phyloP scores from a whole-genome alignment of 306 rosid species.

The Sphenostylis stenocarpa region DNA sequence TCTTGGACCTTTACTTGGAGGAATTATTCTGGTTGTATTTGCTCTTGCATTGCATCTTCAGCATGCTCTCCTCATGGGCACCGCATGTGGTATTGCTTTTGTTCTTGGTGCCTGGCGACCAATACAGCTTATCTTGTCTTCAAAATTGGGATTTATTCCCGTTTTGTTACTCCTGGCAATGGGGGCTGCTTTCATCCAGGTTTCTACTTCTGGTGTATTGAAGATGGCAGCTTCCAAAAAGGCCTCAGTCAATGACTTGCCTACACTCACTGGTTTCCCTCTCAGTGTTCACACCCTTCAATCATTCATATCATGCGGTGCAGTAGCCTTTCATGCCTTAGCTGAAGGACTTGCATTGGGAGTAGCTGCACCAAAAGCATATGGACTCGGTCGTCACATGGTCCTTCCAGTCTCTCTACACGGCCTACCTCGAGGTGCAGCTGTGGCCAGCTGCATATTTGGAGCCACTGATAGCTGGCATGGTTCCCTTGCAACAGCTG shows the following conservation, averaged over 20 bases:
- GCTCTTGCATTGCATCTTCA: conserved; percentile 81
- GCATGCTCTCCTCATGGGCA: conserved; percentile 95
- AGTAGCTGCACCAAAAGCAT: conserved; percentile 99
- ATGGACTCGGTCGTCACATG: conserved; percentile 93
- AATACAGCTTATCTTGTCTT: conserved; percentile 67
- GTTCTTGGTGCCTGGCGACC: conserved; percentile 99
- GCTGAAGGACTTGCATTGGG: conserved; percentile 99
- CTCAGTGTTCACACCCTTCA: conserved; percentile 91
- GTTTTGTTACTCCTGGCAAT: conserved; percentile 53
- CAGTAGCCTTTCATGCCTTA: conserved; percentile 84
- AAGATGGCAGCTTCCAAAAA: conserved; percentile 59
- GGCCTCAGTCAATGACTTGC: conserved; percentile 60
- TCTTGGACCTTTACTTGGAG: conserved; percentile 93
- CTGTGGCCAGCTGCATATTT: conserved; percentile 93
- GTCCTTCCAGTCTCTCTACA: conserved; percentile 98
- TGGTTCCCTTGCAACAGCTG: conserved; percentile 83
- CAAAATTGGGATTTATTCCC: conserved; percentile 77
- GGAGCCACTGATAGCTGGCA: conserved; percentile 98
- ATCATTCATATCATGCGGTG: conserved; percentile 88
- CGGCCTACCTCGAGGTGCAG: conserved; percentile 97
- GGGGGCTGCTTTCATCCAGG: conserved; percentile 71
- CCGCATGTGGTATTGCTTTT: conserved; percentile 94
- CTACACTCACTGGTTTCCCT: conserved; percentile 50
- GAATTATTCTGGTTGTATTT: conserved; percentile 69
- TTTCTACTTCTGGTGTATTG: conserved; percentile 59